phyloP scores from a whole-genome alignment of 768 basidiomycete genomes.

The Gelatoporia subvermispora region DNA sequence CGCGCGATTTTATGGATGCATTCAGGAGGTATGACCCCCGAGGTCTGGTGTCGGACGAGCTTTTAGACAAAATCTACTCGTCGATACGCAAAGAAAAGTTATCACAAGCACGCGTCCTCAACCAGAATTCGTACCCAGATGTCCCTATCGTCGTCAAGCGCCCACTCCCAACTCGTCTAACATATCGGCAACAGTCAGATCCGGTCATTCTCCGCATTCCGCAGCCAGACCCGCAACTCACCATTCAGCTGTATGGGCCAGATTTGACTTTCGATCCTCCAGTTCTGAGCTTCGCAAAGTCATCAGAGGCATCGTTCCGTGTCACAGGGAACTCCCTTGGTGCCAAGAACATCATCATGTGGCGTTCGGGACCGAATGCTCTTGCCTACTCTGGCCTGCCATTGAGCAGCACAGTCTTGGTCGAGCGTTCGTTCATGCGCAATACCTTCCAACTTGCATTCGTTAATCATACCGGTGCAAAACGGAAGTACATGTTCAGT shows the following conservation, averaged over 20 bases:
- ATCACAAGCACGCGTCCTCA: conserved; percentile 57
- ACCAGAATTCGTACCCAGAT: conserved; percentile 36
- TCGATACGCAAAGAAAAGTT: conserved; percentile 72
- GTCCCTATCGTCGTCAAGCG: conserved; percentile 68
- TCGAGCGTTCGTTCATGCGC: conserved; percentile 94
- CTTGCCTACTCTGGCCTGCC: conserved; percentile 79
- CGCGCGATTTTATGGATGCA: conserved; percentile 77
- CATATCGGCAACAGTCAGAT: conserved; percentile 85
- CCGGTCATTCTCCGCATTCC: conserved; percentile 84
- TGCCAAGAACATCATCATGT: conserved; percentile 75
- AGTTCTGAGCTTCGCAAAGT: conserved; percentile 71
- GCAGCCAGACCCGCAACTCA: conserved; percentile 75
- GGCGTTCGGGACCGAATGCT: conserved; percentile 80
- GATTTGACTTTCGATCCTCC: conserved; percentile 88
- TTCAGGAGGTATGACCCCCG: conserved; percentile 78
- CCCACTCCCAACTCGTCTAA: conserved; percentile 69
- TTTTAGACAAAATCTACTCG: conserved; percentile 72
- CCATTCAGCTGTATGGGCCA: conserved; percentile 81
- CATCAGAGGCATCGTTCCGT: conserved; percentile 82
- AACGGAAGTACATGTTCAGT: conserved; percentile 93
- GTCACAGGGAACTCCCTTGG: conserved; percentile 86
- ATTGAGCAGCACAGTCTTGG: conserved; percentile 66
- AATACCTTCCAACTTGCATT: conserved; percentile 95
- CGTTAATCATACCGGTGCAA: conserved; percentile 54
- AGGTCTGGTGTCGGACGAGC: conserved; percentile 64